Conservation (phyloP, 2,329 filamentous ascomycete species). For the Thelonectria discophora region DNA sequence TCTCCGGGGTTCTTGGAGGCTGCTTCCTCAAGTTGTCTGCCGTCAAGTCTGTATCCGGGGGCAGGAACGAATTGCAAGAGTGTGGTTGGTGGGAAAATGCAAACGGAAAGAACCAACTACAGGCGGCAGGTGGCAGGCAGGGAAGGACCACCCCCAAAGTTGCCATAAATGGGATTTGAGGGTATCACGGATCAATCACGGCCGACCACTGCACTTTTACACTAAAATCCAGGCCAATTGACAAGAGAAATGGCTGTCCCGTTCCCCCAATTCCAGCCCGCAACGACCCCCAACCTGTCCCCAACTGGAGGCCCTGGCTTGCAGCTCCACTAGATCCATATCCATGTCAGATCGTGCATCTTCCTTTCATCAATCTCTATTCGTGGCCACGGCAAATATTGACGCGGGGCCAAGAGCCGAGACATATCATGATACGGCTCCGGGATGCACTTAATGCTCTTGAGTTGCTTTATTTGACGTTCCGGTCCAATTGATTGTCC, state of each 20-base stretch:
- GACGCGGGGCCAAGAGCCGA: not conserved
- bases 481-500: too few species aligned
- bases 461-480: too few species aligned
- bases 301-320: not conserved
- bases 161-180: not conserved
- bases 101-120: not conserved
- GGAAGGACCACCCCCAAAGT: constrained; percentile 7
- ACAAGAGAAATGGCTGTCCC: not conserved
- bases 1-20: not conserved
- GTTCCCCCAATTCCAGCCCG: not conserved
- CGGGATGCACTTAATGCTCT: not conserved
- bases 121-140: not conserved
- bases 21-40: not conserved
- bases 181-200: not conserved
- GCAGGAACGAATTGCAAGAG: not conserved
- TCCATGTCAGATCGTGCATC: constrained; percentile 14
- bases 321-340: not conserved
- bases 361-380: not conserved
- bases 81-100: constrained; percentile 14
- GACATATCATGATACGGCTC: not conserved
- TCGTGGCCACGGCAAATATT: not conserved
- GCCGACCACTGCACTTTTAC: not conserved
- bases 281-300: constrained; percentile 13
- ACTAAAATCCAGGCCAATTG: not conserved
- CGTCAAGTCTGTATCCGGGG: not conserved